A percentile compares a stretch with the other conserved stretches of the same genome.
Evolutionary conservation across 78 protist genomes (phyloP).

Genomic region (Cyanophora paradoxa): DNA sequence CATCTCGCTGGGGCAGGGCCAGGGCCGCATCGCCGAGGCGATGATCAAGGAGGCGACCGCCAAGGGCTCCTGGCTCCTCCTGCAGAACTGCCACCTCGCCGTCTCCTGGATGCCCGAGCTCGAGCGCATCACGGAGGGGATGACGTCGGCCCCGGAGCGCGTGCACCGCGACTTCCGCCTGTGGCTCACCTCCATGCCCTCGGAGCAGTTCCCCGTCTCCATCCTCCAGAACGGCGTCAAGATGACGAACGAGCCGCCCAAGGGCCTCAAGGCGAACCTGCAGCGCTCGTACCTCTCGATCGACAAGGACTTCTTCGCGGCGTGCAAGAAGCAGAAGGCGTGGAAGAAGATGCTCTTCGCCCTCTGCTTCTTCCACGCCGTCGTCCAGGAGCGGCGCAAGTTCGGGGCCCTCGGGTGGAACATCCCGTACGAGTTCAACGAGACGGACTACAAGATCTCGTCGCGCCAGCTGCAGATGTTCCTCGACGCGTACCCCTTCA

Average conservation of each 20-base stretch:
- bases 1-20: constrained; percentile 79
- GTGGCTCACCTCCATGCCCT: constrained; percentile 69
- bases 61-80: constrained; percentile 67
- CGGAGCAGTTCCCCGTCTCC: constrained; percentile 52
- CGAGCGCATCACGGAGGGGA: constrained; percentile 45
- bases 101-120: constrained; percentile 58
- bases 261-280: constrained; percentile 63
- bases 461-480: constrained; percentile 33
- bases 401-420: constrained; percentile 85
- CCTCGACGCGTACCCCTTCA: constrained; percentile 24
- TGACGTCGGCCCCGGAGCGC: not conserved
- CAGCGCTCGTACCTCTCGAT: not conserved
- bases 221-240: constrained; percentile 67
- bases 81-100: constrained; percentile 80
- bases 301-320: not conserved
- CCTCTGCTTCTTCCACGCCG: constrained; percentile 75
- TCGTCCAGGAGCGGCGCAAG: constrained; percentile 75
- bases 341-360: constrained; percentile 56
- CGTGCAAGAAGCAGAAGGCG: constrained; percentile 20
- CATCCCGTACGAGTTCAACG: constrained; percentile 79
- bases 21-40: constrained; percentile 59
- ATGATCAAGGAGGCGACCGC: constrained; percentile 55
- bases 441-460: constrained; percentile 54
- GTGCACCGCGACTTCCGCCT: constrained; percentile 65
- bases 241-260: constrained; percentile 71